phyloP scores from a whole-genome alignment of 1,284 basidiomycete species.

The Gomphus bonarii region DNA sequence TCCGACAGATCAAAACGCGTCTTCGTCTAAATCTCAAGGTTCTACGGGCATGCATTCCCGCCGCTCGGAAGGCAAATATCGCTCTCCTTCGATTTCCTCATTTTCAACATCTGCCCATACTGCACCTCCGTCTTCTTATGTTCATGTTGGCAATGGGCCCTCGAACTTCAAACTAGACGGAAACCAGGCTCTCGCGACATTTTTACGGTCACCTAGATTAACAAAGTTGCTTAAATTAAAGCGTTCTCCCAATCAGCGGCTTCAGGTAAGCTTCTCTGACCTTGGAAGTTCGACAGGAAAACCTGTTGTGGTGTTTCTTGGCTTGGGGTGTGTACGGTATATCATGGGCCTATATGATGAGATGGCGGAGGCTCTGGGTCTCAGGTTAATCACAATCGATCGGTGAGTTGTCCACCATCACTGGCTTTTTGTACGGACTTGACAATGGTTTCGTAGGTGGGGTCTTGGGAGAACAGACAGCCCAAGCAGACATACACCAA shows the following conservation, averaged over 20 bases:
- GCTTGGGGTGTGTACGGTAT: constrained; percentile 89
- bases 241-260: constrained; percentile 59
- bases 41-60: constrained; percentile 1
- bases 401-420: constrained; percentile 37
- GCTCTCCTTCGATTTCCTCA: constrained; percentile 23
- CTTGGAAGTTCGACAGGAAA: constrained; percentile 75
- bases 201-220: constrained; percentile 74
- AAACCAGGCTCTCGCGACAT: constrained; percentile 67
- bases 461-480: constrained; percentile 82
- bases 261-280: constrained; percentile 89
- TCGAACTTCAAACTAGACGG: constrained; percentile 22
- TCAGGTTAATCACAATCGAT: constrained; percentile 91
- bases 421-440: constrained; percentile 2
- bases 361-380: constrained; percentile 78
- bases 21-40: constrained; percentile 10
- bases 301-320: constrained; percentile 87
- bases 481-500: constrained; percentile 49
- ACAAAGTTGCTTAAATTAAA: constrained; percentile 77
- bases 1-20: background rate
- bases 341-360: constrained; percentile 94
- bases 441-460: constrained; percentile 50
- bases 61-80: constrained; percentile 11
- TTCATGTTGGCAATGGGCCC: constrained; percentile 11
- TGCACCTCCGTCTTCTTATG: constrained; percentile 34
- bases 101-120: constrained; percentile 20